phyloP scores from a whole-genome alignment of 805 yeast genomes.

The Pichia paraexigua region DNA sequence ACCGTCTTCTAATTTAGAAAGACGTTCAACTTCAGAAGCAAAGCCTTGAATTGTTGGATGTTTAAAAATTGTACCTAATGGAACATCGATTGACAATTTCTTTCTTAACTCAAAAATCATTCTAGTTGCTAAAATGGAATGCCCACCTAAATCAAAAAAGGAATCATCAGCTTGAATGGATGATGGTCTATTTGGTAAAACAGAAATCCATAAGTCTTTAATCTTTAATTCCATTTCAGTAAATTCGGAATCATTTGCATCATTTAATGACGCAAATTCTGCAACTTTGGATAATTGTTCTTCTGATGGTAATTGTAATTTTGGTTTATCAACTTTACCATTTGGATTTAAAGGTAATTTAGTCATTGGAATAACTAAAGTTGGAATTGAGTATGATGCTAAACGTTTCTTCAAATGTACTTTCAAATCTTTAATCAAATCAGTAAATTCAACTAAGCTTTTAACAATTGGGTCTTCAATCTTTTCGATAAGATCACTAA shows the following conservation, averaged over 20 bases:
- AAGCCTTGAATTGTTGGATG: constrained; percentile 78
- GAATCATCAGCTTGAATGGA: constrained; percentile 71
- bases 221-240: constrained; percentile 59
- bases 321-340: constrained; percentile 97
- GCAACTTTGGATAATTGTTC: constrained; percentile 79
- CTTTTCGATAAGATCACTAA: constrained; percentile 38
- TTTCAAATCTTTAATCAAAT: constrained; percentile 73
- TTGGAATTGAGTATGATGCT: constrained; percentile 90
- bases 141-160: constrained; percentile 97
- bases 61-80: constrained; percentile 84
- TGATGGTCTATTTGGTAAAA: constrained; percentile 81
- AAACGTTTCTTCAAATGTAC: constrained; percentile 78
- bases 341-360: constrained; percentile 92
- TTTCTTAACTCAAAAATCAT: constrained; percentile 91
- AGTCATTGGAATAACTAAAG: constrained; percentile 79
- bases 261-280: constrained; percentile 33
- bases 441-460: constrained; percentile 70
- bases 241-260: constrained; percentile 44
- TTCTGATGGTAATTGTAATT: constrained; percentile 87
- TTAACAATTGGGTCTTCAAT: constrained; percentile 59
- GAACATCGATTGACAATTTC: constrained; percentile 68
- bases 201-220: constrained; percentile 76
- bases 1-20: constrained; percentile 43
- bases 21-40: constrained; percentile 60
- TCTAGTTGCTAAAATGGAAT: constrained; percentile 91